phyloP scores from a whole-genome alignment of 2,329 filamentous ascomycete genomes.

The Trichothecium roseum region DNA sequence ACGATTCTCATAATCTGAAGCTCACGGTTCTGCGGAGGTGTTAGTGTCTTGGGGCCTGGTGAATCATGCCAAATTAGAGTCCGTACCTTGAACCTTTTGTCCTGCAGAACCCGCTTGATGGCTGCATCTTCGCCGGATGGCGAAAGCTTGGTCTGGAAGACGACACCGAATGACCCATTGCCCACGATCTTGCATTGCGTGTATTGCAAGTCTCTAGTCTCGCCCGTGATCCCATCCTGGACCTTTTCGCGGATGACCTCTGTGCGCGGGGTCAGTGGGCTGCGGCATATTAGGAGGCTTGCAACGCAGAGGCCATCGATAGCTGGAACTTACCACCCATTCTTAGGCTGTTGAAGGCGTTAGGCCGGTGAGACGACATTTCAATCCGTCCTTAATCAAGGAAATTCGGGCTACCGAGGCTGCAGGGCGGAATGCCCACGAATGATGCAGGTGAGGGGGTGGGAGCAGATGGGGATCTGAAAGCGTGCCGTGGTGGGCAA shows the following conservation, averaged over 20 bases:
- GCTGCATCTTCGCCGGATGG: constrained; percentile 97
- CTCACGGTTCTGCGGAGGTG: constrained; percentile 73
- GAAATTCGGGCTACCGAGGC: constrained; percentile 13
- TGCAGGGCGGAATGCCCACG: constrained; percentile 11
- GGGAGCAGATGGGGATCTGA: constrained; percentile 14
- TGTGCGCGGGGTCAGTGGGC: constrained; percentile 35
- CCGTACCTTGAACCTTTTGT: constrained; percentile 96
- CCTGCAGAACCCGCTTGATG: constrained; percentile 97
- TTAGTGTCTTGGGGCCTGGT: constrained; percentile 7
- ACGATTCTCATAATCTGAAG: constrained; percentile 99
- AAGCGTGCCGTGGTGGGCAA: constrained; percentile 27
- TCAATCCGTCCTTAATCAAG: constrained; percentile 14
- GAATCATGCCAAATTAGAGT: not conserved
- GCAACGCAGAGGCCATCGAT: constrained; percentile 5
- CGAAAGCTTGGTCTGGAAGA: constrained; percentile 97
- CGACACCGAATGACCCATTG: constrained; percentile 96
- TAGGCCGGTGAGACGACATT: constrained; percentile 88
- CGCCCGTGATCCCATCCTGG: constrained; percentile 93
- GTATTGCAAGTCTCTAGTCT: constrained; percentile 94
- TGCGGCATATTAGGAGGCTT: not conserved
- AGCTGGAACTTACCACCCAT: constrained; percentile 76
- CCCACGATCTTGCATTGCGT: constrained; percentile 99
- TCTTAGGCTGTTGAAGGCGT: constrained; percentile 76
- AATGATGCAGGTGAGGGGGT: constrained; percentile 15
- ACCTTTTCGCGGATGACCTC: constrained; percentile 98